Percentiles rank a stretch among this genome's conserved stretches.
phyloP scores from a whole-genome alignment of 2,329 filamentous ascomycete species.

The Ilyonectria robusta region DNA sequence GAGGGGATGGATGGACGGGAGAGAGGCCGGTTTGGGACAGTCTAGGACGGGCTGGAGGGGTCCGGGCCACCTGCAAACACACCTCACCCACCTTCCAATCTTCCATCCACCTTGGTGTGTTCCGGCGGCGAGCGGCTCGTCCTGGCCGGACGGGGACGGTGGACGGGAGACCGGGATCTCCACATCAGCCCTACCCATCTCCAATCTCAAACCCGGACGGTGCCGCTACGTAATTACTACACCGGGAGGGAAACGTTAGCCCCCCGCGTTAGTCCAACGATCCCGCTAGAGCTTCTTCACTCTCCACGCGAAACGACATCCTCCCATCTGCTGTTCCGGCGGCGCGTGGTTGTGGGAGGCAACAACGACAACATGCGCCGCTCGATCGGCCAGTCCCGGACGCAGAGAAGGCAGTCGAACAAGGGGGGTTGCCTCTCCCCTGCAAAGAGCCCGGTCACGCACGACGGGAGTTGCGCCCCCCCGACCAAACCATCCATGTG shows the following conservation, averaged over 20 bases:
- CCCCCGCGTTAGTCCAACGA: slow-evolving; percentile 30
- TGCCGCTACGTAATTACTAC: slow-evolving; percentile 27
- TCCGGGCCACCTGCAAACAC: slow-evolving; percentile 17
- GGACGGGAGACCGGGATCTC: slow-evolving; percentile 29
- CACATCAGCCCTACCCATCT: slow-evolving; percentile 34
- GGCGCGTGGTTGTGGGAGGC: slow-evolving; percentile 1
- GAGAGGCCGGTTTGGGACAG: slow-evolving; percentile 1
- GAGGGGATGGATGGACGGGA: slow-evolving; percentile 22
- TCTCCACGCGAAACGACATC: slow-evolving; percentile 12
- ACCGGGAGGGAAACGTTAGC: slow-evolving; percentile 26
- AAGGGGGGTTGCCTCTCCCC: slow-evolving; percentile 32
- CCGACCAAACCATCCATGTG: slow-evolving; percentile 42
- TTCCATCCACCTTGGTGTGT: slow-evolving; percentile 14
- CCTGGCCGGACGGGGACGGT: slow-evolving; percentile 22
- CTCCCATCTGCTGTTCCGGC: slow-evolving; percentile 3
- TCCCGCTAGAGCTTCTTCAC: slow-evolving; percentile 23
- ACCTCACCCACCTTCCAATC: slow-evolving; percentile 13
- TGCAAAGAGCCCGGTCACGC: slow-evolving; percentile 30
- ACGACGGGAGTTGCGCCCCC: slow-evolving; percentile 41
- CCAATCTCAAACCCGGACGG: slow-evolving; percentile 18
- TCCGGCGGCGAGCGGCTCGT: slow-evolving; percentile 22
- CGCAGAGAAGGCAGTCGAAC: slow-evolving; percentile 42
- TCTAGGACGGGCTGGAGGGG: slow-evolving; percentile 5
- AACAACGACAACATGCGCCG: slow-evolving; percentile 1
- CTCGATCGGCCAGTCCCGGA: slow-evolving; percentile 37